phyloP scores from a whole-genome alignment of 1,284 basidiomycete species.

The Leucoagaricus sp. region DNA sequence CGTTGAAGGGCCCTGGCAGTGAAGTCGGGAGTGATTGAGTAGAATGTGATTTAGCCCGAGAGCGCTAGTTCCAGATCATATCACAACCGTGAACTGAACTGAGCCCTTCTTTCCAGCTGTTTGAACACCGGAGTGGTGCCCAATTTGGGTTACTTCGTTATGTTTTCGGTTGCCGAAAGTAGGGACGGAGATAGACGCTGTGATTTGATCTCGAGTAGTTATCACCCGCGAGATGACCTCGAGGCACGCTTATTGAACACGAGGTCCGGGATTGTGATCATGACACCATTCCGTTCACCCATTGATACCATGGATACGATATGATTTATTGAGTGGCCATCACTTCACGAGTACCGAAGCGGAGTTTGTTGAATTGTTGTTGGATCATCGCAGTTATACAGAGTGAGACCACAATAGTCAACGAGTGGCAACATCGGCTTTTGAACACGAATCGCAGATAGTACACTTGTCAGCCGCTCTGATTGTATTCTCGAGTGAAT shows the following conservation, averaged over 20 bases:
- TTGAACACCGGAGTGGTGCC: background rate
- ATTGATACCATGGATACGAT: background rate
- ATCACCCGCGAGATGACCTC: background rate
- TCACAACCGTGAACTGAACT: constrained; percentile 1
- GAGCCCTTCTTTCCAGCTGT: background rate
- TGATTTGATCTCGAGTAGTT: background rate
- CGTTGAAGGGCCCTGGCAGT: background rate
- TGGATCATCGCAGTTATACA: too few species aligned
- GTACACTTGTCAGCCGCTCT: too few species aligned
- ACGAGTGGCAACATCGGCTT: too few species aligned
- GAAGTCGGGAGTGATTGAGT: too few species aligned
- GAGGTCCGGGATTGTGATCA: too few species aligned
- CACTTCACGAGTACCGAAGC: too few species aligned
- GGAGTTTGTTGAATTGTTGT: too few species aligned
- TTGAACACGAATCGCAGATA: too few species aligned
- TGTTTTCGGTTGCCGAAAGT: background rate
- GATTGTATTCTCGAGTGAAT: too few species aligned
- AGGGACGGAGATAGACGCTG: background rate
- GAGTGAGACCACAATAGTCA: too few species aligned
- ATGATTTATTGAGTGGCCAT: background rate
- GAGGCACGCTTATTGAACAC: background rate
- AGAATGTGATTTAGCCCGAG: background rate
- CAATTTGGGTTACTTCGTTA: background rate
- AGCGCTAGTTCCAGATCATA: background rate
- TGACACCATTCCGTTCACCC: background rate